Percentiles rank a stretch among this genome's conserved stretches.
These are phyloP conservation scores for Ceratobasidium sp. DNA, from an alignment of 1,284 basidiomycete genomes.

Conservation along the genomic window DNA sequence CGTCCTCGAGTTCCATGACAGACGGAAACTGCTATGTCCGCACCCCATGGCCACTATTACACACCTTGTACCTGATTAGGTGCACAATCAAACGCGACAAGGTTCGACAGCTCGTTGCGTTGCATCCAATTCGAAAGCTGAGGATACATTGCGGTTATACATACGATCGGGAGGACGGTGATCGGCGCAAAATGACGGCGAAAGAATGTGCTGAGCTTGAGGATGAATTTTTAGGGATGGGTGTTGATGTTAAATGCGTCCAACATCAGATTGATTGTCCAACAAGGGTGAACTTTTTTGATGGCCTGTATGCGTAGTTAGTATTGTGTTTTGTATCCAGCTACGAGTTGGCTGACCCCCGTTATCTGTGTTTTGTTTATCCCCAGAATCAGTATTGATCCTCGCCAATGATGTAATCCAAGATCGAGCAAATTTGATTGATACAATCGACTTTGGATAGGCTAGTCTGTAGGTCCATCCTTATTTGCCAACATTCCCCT, in stretches of 20 bases:
- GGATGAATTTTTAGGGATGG: neutral
- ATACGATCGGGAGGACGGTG: neutral
- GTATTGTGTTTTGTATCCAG: neutral
- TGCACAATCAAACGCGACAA: neutral
- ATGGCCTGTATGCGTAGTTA: constrained; percentile 3
- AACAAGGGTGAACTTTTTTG: neutral
- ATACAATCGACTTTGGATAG: too few relatives aligned
- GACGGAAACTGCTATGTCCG: neutral
- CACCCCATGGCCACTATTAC: neutral
- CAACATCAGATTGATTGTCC: neutral
- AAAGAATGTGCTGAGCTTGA: neutral
- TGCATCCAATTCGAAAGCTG: neutral
- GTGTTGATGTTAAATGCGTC: neutral
- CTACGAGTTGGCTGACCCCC: neutral
- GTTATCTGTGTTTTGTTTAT: too few relatives aligned
- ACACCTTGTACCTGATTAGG: neutral
- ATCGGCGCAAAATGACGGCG: neutral
- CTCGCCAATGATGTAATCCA: too few relatives aligned
- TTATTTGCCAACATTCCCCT: too few relatives aligned
- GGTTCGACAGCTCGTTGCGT: neutral
- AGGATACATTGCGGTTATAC: neutral
- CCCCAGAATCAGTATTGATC: too few relatives aligned
- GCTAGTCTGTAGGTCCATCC: too few relatives aligned
- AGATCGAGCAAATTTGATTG: too few relatives aligned
- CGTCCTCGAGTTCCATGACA: neutral